Evolutionary conservation across 345 rosid species (phyloP).

Genomic region (Carallia pectinifolia): DNA sequence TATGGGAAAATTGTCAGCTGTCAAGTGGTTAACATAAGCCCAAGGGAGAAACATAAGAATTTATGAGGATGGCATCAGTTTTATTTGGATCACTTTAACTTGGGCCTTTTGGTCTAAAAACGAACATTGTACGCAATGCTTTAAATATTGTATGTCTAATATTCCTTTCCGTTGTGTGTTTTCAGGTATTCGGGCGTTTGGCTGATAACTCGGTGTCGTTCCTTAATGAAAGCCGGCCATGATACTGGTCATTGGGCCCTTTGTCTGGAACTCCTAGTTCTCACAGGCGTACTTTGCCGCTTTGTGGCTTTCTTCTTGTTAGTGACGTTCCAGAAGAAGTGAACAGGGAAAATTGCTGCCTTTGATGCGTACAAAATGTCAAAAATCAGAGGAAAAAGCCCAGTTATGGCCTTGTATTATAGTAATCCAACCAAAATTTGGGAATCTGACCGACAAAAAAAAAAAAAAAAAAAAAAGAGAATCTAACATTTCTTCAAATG

Average conservation of each 20-base stretch:
- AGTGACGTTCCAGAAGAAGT: constrained; percentile 73
- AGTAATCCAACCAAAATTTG: not conserved
- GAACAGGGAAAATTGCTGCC: constrained; percentile 19
- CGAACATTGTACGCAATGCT: too few relatives aligned
- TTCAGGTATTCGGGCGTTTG: constrained; percentile 85
- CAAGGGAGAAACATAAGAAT: too few relatives aligned
- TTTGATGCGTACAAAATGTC: not conserved
- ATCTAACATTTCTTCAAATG: too few relatives aligned
- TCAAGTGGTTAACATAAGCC: too few relatives aligned
- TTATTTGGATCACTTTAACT: too few relatives aligned
- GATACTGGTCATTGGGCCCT: constrained; percentile 63
- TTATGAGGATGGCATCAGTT: too few relatives aligned
- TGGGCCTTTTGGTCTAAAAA: too few relatives aligned
- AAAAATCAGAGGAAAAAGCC: not conserved
- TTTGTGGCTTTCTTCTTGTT: constrained; percentile 58
- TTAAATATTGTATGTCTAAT: too few relatives aligned
- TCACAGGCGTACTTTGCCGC: constrained; percentile 63
- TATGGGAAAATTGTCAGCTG: too few relatives aligned
- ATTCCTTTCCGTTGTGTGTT: not conserved
- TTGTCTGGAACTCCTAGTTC: constrained; percentile 48
- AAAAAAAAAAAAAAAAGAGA: too few relatives aligned
- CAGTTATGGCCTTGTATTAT: constrained; percentile 9
- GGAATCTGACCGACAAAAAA: too few relatives aligned
- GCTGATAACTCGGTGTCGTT: constrained; percentile 86
- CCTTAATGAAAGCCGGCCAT: constrained; percentile 55